Evolutionary conservation across 805 yeast species (phyloP), one percentile per base, ranked within the genome.

Genomic region (Kodamaea restingae): DNA sequence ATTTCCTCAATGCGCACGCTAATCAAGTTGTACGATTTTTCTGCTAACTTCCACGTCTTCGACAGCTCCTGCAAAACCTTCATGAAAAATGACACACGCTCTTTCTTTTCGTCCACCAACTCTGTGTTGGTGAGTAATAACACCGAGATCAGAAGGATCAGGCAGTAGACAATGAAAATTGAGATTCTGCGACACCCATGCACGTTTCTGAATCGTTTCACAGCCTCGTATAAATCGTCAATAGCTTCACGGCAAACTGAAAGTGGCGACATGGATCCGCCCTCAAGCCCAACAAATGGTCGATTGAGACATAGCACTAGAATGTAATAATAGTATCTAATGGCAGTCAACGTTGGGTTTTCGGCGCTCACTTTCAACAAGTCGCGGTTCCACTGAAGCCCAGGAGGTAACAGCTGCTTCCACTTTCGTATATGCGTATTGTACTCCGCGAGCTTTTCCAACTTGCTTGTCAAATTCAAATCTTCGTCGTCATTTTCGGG

Each of bases 321-420:
- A 32, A 80, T 70, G 50, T 79, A 80, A 52, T 79, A 80, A 48
- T 75, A 76, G 48, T 75, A 77, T 50, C 77, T 63, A 33, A 78
- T 71, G 35, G 74, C 65, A 31, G 77, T 65, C 15, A 68, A 60
- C 0, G 79, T 76, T 0, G 83, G 82, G 46, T 77, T 78, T 32
- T 69, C 69, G 9, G 77, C 74, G 12, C 67, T 58, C 35, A 54
- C 54, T 30, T 53, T 54, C 26, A 79, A 56, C n/a, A 57, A 52
- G 2, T 55, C 51, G 28, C 63, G 56, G 30, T 67, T 63, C 83
- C 84, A 80, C 48, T 65, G 58, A 28, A 76, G 56, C 36, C 71
- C 75, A 1, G 55, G 55, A 0, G 81, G 80, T 28, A 80, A 56
- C 2, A 64, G 60, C 12, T 57, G 56, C 48, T 74, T 65, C 86